Percentiles rank a stretch among this genome's conserved stretches.
Evolutionary conservation across 163 green algal genomes (phyloP).

Genomic region (Dunaliella salina): DNA sequence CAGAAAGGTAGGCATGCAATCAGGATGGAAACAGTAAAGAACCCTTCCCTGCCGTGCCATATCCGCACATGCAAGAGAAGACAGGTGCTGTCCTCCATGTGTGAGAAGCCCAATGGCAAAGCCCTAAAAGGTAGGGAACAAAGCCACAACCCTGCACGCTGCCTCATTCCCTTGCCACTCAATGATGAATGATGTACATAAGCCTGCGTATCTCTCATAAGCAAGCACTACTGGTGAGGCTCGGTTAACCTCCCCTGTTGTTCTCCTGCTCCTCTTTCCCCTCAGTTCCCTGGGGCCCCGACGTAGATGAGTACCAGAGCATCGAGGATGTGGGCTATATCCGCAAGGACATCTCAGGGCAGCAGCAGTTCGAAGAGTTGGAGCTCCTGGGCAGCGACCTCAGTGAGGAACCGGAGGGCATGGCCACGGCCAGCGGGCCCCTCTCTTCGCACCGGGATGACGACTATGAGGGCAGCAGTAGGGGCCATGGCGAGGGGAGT

Average conservation of each 20-base stretch:
- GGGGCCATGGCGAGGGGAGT: neutral
- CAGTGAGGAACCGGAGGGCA: slow-evolving; percentile 20
- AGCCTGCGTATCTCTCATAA: too few species aligned
- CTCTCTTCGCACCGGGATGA: slow-evolving; percentile 32
- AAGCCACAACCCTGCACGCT: too few species aligned
- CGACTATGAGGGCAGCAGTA: slow-evolving; percentile 26
- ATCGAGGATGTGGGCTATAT: slow-evolving; percentile 51
- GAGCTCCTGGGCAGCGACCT: slow-evolving; percentile 35
- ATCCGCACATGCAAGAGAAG: too few species aligned
- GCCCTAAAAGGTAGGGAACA: too few species aligned
- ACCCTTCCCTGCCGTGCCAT: too few species aligned
- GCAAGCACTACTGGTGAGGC: too few species aligned
- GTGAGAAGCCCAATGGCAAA: too few species aligned
- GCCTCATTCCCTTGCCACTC: too few species aligned
- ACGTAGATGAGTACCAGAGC: slow-evolving; percentile 48
- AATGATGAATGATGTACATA: too few species aligned
- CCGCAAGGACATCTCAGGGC: slow-evolving; percentile 32
- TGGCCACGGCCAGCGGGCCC: slow-evolving; percentile 18
- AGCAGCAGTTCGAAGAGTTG: slow-evolving; percentile 41
- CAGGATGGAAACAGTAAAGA: too few species aligned
- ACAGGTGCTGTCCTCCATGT: too few species aligned
- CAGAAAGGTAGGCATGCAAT: neutral
- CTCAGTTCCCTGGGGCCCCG: slow-evolving; percentile 34
- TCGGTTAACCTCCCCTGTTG: neutral
- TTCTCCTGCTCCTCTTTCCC: neutral